These are phyloP conservation scores for Basidiobolus meristosporus DNA, from an alignment of 371 early-diverging fungal genomes.

Conservation along the genomic window DNA sequence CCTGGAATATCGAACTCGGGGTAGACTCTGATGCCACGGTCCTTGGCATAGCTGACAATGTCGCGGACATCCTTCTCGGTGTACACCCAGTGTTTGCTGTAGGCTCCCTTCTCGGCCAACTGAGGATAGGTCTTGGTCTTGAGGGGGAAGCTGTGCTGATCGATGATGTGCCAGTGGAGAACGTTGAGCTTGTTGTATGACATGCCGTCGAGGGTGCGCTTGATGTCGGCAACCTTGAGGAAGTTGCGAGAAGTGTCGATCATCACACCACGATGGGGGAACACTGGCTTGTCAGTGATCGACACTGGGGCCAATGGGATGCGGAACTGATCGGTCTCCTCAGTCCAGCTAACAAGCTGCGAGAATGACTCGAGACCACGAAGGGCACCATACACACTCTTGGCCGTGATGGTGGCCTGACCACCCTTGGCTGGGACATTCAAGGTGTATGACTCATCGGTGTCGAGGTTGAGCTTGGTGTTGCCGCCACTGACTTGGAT, in stretches of 20 bases:
- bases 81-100: constrained; percentile 28
- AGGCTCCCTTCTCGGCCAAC: constrained; percentile 42
- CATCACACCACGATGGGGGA: constrained; percentile 50
- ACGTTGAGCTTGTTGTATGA: constrained; percentile 65
- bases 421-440: no score
- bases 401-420: no score
- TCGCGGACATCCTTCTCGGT: constrained; percentile 28
- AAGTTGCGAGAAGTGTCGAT: constrained; percentile 64
- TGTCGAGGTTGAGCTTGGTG: no score
- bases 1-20: constrained; percentile 71
- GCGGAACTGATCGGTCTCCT: constrained; percentile 4
- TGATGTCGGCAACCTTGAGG: constrained; percentile 30
- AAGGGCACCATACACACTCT: constrained; percentile 54
- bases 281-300: constrained; percentile 44
- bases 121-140: constrained; percentile 31
- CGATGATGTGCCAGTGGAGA: constrained; percentile 72
- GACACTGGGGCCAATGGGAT: constrained; percentile 23
- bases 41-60: constrained; percentile 34
- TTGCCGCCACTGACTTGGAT: no score
- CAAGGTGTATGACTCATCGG: constrained; percentile 54
- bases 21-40: constrained; percentile 55
- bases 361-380: constrained; percentile 56
- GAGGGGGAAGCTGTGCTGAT: constrained; percentile 60
- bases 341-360: constrained; percentile 27
- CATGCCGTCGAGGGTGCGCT: constrained; percentile 52